Evolutionary conservation across 805 yeast genomes (phyloP).

Genomic region (Ogataea trehalophila): DNA sequence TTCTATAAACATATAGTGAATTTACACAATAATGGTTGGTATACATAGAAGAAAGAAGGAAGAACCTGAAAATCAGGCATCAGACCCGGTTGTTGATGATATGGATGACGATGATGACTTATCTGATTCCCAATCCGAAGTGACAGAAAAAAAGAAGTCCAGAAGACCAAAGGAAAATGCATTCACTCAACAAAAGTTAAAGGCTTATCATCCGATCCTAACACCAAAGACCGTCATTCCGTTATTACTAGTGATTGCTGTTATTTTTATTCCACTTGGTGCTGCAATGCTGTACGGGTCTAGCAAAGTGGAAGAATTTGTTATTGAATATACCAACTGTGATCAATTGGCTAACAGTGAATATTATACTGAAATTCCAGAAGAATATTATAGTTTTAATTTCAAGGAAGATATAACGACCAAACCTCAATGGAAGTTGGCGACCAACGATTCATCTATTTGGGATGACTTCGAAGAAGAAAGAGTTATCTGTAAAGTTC

Average conservation of each 20-base stretch:
- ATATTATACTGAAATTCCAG: conserved; percentile 53
- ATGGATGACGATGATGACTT: conserved; percentile 31
- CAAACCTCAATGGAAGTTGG: conserved; percentile 64
- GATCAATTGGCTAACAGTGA: conserved; percentile 39
- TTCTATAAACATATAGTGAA: background rate
- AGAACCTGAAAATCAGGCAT: conserved; percentile 9
- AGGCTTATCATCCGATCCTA: conserved; percentile 68
- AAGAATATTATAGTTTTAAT: conserved; percentile 48
- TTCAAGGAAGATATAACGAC: conserved; percentile 42
- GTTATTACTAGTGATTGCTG: conserved; percentile 62
- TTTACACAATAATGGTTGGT: background rate
- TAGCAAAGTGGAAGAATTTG: conserved; percentile 67
- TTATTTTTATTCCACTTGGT: conserved; percentile 89
- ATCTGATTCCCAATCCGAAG: conserved; percentile 38
- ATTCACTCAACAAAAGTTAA: conserved; percentile 51
- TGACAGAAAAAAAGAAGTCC: conserved; percentile 38
- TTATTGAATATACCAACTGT: conserved; percentile 76
- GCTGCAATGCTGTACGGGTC: conserved; percentile 77
- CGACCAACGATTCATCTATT: conserved; percentile 34
- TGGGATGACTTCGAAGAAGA: conserved; percentile 42
- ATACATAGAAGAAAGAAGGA: conserved; percentile 11
- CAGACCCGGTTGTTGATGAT: conserved; percentile 11
- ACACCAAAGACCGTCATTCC: conserved; percentile 93
- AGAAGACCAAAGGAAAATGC: conserved; percentile 63
- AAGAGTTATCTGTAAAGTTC: conserved; percentile 55